Evolutionary conservation across 345 rosid species (phyloP).

Genomic region (Hevea brasiliensis): DNA sequence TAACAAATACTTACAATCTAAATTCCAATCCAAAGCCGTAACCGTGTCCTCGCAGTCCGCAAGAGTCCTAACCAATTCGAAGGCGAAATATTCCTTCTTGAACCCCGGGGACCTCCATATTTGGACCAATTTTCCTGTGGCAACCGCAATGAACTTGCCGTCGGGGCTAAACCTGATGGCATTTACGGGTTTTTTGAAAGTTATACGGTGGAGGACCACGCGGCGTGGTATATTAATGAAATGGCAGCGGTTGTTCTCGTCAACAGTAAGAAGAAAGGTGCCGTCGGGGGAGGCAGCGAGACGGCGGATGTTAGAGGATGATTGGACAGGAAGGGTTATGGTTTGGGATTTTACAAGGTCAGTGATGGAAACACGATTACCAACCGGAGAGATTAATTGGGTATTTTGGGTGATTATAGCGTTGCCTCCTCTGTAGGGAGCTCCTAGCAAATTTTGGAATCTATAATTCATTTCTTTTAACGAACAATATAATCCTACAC

Average conservation of each 20-base stretch:
- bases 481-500: not conserved
- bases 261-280: slow-evolving; percentile 69
- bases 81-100: slow-evolving; percentile 64
- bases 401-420: slow-evolving; percentile 60
- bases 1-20: slow-evolving; percentile 71
- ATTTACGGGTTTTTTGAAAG: slow-evolving; percentile 53
- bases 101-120: slow-evolving; percentile 91
- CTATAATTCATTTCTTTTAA: slow-evolving; percentile 67
- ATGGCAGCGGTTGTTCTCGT: slow-evolving; percentile 70
- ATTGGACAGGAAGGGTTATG: slow-evolving; percentile 54
- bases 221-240: slow-evolving; percentile 80
- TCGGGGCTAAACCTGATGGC: slow-evolving; percentile 70
- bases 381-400: slow-evolving; percentile 77
- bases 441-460: slow-evolving; percentile 85
- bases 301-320: slow-evolving; percentile 70
- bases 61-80: slow-evolving; percentile 71
- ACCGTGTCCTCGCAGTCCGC: slow-evolving; percentile 73
- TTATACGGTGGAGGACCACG: slow-evolving; percentile 72
- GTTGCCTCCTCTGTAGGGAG: slow-evolving; percentile 90
- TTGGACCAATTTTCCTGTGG: slow-evolving; percentile 76
- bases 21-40: slow-evolving; percentile 69
- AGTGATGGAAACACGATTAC: slow-evolving; percentile 85
- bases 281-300: slow-evolving; percentile 83
- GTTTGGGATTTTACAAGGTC: slow-evolving; percentile 78
- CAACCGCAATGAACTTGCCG: slow-evolving; percentile 76